These are phyloP conservation scores for Xylogone sp. DNA, from an alignment of 2,329 filamentous ascomycete genomes.

Conservation along the genomic window DNA sequence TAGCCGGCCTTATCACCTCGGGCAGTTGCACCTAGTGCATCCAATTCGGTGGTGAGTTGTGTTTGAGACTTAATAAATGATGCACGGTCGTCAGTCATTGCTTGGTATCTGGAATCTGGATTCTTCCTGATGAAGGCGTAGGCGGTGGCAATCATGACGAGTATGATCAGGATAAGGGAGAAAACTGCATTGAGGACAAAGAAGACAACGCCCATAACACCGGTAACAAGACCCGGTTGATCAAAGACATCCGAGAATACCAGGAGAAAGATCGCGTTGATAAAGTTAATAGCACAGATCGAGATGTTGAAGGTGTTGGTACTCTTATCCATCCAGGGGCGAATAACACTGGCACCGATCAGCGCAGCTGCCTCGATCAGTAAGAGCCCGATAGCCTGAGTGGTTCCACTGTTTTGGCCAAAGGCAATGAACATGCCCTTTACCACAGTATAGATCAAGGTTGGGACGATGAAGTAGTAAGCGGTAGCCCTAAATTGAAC, in stretches of 20 bases:
- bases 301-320: slow-evolving; percentile 96
- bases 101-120: slow-evolving; percentile 90
- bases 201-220: slow-evolving; percentile 84
- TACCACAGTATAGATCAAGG: slow-evolving; percentile 73
- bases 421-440: slow-evolving; percentile 89
- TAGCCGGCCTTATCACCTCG: slow-evolving; percentile 71
- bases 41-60: slow-evolving; percentile 82
- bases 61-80: slow-evolving; percentile 98
- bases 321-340: slow-evolving; percentile 98
- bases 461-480: slow-evolving; percentile 89
- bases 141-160: slow-evolving; percentile 73
- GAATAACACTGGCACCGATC: slow-evolving; percentile 72
- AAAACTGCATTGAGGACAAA: slow-evolving; percentile 86
- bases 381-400: slow-evolving; percentile 78
- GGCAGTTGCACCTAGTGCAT: slow-evolving; percentile 84
- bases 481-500: slow-evolving; percentile 94
- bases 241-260: slow-evolving; percentile 86
- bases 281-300: slow-evolving; percentile 84
- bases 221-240: slow-evolving; percentile 76
- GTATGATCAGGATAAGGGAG: slow-evolving; percentile 74
- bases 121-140: slow-evolving; percentile 89
- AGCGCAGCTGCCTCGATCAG: slow-evolving; percentile 78
- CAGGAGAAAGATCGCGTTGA: slow-evolving; percentile 85
- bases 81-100: slow-evolving; percentile 92
- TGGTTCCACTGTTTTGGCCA: slow-evolving; percentile 64